Percentiles rank a stretch among this genome's conserved stretches.
Conservation (phyloP, 208 protist species). For the Trypanosoma cruzi region DNA sequence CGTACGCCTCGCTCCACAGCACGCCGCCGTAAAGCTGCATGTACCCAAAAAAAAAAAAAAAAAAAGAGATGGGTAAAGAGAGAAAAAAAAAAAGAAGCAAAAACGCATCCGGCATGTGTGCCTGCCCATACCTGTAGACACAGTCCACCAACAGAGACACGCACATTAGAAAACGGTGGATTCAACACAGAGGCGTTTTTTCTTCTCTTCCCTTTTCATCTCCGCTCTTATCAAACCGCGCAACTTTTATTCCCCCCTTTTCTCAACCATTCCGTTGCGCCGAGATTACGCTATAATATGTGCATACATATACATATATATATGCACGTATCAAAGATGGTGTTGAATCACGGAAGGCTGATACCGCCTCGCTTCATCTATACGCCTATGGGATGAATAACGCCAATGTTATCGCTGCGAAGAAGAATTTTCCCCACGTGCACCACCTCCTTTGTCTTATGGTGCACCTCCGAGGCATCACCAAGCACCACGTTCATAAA, state of each 20-base stretch:
- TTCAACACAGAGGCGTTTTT: background rate
- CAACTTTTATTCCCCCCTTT: background rate
- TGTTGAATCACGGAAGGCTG: background rate
- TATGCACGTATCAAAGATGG: background rate
- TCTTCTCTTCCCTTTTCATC: background rate
- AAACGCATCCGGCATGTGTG: background rate
- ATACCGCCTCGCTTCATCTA: conserved; percentile 29
- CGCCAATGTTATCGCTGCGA: conserved; percentile 91
- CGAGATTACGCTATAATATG: too few species aligned
- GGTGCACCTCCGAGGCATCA: conserved; percentile 86
- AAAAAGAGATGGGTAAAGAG: background rate
- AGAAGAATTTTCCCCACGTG: conserved; percentile 89
- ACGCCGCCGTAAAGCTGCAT: background rate
- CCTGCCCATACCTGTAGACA: background rate
- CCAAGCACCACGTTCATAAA: conserved; percentile 95
- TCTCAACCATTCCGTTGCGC: background rate
- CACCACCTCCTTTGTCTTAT: conserved; percentile 63
- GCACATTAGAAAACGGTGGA: background rate
- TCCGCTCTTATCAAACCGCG: background rate
- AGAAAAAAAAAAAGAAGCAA: background rate
- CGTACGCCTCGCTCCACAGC: background rate
- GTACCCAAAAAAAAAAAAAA: background rate
- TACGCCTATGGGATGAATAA: conserved; percentile 89
- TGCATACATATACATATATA: background rate
- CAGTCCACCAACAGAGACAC: background rate